phyloP scores from a whole-genome alignment of 768 basidiomycete genomes.

The Collybiopsis confluens region DNA sequence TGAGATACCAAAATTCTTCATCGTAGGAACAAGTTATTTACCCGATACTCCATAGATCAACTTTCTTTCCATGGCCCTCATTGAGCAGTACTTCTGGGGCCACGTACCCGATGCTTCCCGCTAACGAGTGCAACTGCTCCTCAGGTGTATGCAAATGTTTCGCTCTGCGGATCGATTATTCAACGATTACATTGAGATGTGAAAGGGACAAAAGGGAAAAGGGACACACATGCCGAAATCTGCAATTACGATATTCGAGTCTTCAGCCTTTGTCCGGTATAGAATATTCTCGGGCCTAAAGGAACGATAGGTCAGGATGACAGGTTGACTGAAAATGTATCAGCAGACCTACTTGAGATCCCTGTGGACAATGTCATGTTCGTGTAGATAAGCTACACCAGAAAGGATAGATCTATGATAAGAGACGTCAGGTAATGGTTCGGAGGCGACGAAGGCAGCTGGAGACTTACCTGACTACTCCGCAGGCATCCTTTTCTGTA shows the following conservation, averaged over 20 bases:
- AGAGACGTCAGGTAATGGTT: too few relatives aligned
- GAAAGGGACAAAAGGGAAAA: too few relatives aligned
- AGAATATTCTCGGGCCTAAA: slow-evolving; percentile 92
- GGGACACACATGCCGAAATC: slow-evolving; percentile 90
- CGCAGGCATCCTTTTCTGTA: slow-evolving; percentile 86
- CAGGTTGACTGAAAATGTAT: neutral
- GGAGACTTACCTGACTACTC: slow-evolving; percentile 57
- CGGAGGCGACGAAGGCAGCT: neutral
- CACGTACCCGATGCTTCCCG: slow-evolving; percentile 85
- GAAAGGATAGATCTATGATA: slow-evolving; percentile 74
- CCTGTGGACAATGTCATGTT: slow-evolving; percentile 91
- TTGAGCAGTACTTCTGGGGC: slow-evolving; percentile 86
- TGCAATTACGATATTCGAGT: slow-evolving; percentile 89
- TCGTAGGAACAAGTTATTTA: slow-evolving; percentile 28
- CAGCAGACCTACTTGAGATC: slow-evolving; percentile 75
- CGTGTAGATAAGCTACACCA: slow-evolving; percentile 86
- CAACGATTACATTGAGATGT: too few relatives aligned
- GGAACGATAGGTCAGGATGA: neutral
- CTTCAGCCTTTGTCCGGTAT: slow-evolving; percentile 69
- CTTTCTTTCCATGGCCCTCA: slow-evolving; percentile 85
- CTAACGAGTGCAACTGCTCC: slow-evolving; percentile 67
- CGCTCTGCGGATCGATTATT: too few relatives aligned
- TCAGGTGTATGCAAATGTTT: slow-evolving; percentile 74
- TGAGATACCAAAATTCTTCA: neutral
- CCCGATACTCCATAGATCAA: slow-evolving; percentile 95